These are phyloP conservation scores for Entelexis paramagnoliae DNA, from an alignment of 1,139 yeast genomes.

Conservation along the genomic window DNA sequence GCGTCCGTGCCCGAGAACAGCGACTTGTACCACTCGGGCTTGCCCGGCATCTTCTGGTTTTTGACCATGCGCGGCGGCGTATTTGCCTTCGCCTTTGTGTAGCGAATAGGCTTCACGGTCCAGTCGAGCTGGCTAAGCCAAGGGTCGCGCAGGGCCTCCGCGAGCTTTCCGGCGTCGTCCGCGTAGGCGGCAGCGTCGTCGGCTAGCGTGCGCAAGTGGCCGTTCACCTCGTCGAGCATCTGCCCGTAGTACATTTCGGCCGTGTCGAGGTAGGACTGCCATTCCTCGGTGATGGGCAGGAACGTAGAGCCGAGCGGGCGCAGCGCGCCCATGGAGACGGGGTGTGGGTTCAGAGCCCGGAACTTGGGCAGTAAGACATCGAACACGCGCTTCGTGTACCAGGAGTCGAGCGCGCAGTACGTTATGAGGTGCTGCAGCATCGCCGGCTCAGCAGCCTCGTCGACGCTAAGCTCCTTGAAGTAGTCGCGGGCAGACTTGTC, in stretches of 20 bases:
- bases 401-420: slow-evolving; percentile 83
- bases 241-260: slow-evolving; percentile 61
- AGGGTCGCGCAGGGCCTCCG: slow-evolving; percentile 37
- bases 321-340: slow-evolving; percentile 86
- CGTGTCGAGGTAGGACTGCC: slow-evolving; percentile 60
- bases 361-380: slow-evolving; percentile 61
- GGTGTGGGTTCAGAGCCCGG: slow-evolving; percentile 68
- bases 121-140: slow-evolving; percentile 90
- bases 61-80: slow-evolving; percentile 37
- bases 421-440: slow-evolving; percentile 52
- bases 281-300: slow-evolving; percentile 62
- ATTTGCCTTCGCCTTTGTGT: slow-evolving; percentile 66
- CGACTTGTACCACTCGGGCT: slow-evolving; percentile 87
- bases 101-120: slow-evolving; percentile 51
- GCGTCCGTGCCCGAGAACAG: slow-evolving; percentile 46
- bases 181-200: slow-evolving; percentile 42
- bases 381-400: slow-evolving; percentile 61
- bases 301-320: slow-evolving; percentile 66
- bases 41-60: slow-evolving; percentile 75
- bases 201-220: slow-evolving; percentile 51
- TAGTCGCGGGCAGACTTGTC: slow-evolving; percentile 57
- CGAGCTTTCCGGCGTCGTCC: slow-evolving; percentile 30
- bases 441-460: slow-evolving; percentile 38
- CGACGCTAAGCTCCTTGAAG: slow-evolving; percentile 49
- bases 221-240: slow-evolving; percentile 47